Conservation (phyloP, 768 basidiomycete genomes). For the Suillus subalutaceus region DNA sequence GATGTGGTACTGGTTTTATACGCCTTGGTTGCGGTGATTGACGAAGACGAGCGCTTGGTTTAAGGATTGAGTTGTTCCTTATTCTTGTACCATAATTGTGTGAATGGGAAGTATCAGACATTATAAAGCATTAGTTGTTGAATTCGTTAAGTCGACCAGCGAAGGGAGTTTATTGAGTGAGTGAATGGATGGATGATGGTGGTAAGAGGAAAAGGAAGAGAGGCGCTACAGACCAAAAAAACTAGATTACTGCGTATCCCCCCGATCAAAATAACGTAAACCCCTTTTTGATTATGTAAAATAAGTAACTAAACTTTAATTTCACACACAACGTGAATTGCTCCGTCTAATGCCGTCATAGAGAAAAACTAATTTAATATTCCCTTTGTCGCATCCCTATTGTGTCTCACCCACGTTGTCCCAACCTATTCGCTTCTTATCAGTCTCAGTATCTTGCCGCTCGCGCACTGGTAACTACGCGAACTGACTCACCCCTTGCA, state of each 20-base stretch:
- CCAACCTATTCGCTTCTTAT: not conserved
- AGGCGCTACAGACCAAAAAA: conserved; percentile 3
- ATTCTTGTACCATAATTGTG: conserved; percentile 59
- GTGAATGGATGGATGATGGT: not conserved
- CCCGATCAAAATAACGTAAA: conserved; percentile 7
- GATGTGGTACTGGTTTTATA: conserved; percentile 34
- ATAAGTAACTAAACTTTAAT: not conserved
- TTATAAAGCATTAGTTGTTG: conserved; percentile 3
- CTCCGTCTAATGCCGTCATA: conserved; percentile 2
- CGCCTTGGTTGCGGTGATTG: conserved; percentile 43
- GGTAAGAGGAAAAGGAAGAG: not conserved
- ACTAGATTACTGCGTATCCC: conserved; percentile 6
- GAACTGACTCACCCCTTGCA: too few relatives aligned
- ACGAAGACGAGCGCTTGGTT: conserved; percentile 53
- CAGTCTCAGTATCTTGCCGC: not conserved
- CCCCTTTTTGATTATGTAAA: conserved; percentile 3
- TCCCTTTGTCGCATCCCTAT: not conserved
- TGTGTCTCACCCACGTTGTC: not conserved
- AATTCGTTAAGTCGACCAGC: conserved; percentile 4
- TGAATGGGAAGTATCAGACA: conserved; percentile 29
- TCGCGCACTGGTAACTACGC: not conserved
- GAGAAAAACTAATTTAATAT: not conserved
- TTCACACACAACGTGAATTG: not conserved
- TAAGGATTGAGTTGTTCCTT: conserved; percentile 53
- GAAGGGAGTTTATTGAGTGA: not conserved